Evolutionary conservation across 352 stramenopile species (phyloP).

Genomic region (Discostella stelligera): DNA sequence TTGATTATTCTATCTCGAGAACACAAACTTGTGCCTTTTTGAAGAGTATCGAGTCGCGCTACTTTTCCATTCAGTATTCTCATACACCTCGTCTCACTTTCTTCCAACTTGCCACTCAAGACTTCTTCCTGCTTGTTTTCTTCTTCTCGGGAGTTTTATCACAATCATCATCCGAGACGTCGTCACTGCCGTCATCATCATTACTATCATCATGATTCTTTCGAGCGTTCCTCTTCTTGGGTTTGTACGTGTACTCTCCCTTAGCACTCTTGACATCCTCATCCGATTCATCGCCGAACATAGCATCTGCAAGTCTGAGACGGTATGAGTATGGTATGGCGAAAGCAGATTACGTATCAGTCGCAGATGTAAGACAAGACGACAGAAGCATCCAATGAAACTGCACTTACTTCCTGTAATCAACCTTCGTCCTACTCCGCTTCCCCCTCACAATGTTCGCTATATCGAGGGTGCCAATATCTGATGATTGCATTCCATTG

Average conservation of each 20-base stretch:
- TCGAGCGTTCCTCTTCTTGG: slow-evolving; percentile 8
- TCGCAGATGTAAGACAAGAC: not conserved
- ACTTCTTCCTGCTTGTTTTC: not conserved
- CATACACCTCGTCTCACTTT: not conserved
- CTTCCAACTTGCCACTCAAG: not conserved
- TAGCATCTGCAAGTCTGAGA: slow-evolving; percentile 58
- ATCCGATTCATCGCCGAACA: slow-evolving; percentile 70
- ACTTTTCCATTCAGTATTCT: not conserved
- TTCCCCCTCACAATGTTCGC: slow-evolving; percentile 78
- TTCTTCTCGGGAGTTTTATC: not conserved
- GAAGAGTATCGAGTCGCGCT: not conserved
- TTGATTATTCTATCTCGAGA: no score
- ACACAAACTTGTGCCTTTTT: not conserved
- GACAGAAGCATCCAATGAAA: not conserved
- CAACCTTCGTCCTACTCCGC: slow-evolving; percentile 61
- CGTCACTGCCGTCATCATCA: slow-evolving; percentile 5
- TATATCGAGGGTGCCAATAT: slow-evolving; percentile 67
- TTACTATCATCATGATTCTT: slow-evolving; percentile 9
- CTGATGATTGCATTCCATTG: slow-evolving; percentile 4
- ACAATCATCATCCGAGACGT: not conserved
- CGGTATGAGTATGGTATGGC: no score
- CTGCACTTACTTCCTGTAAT: slow-evolving; percentile 66
- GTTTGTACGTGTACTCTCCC: slow-evolving; percentile 36
- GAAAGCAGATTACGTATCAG: not conserved
- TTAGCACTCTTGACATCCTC: slow-evolving; percentile 34